These are phyloP conservation scores for Lactifluus volemus DNA, from an alignment of 768 basidiomycete species.

Conservation along the genomic window DNA sequence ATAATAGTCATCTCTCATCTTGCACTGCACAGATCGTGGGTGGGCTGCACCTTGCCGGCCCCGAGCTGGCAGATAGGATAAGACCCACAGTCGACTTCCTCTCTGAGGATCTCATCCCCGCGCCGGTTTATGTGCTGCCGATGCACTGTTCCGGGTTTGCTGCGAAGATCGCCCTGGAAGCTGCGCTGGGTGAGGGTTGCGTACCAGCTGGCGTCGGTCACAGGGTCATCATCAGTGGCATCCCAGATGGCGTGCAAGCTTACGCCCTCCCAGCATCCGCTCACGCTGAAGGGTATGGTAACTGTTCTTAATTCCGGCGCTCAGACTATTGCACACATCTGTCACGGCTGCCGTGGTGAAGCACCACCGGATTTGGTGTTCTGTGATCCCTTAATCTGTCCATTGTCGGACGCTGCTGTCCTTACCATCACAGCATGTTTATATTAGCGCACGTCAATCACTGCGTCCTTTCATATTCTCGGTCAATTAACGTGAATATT, in stretches of 20 bases:
- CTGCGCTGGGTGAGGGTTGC: constrained; percentile 62
- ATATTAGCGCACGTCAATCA: background rate
- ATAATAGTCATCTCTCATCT: background rate
- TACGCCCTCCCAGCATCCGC: constrained; percentile 9
- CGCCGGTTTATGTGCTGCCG: constrained; percentile 64
- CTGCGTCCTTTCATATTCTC: background rate
- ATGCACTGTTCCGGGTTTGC: constrained; percentile 83
- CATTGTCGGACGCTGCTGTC: background rate
- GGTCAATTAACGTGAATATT: background rate
- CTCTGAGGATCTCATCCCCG: constrained; percentile 46
- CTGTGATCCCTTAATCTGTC: background rate
- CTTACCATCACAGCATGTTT: background rate
- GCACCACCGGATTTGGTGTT: background rate
- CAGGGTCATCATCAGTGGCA: constrained; percentile 48
- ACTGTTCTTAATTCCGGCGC: background rate
- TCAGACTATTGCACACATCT: background rate
- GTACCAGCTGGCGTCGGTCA: constrained; percentile 74
- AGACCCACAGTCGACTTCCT: constrained; percentile 65
- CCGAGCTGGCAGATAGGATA: constrained; percentile 55
- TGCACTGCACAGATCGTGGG: constrained; percentile 50
- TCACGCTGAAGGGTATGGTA: background rate
- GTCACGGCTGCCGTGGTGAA: background rate
- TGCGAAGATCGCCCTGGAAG: constrained; percentile 62
- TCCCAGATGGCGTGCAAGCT: constrained; percentile 28
- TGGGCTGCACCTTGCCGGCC: constrained; percentile 73